Evolutionary conservation across 176 grass and related monocot genomes (phyloP).

Genomic region (Hordeum vulgare): MorexV3_pseudomolecules_assembly NC_058521.1:545518416-545518915

Average conservation of each 20-base stretch:
- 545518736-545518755: slow-evolving; percentile 83
- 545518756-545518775: slow-evolving; percentile 89
- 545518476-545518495: slow-evolving; percentile 22
- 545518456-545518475: slow-evolving; percentile 1
- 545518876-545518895: neutral
- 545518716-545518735: slow-evolving; percentile 85
- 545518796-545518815: neutral
- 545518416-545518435: neutral
- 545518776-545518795: slow-evolving; percentile 85
- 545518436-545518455: neutral
- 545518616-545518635: slow-evolving; percentile 79
- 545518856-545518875: neutral
- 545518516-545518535: slow-evolving; percentile 34
- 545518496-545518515: slow-evolving; percentile 49
- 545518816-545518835: neutral
- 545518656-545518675: slow-evolving; percentile 75
- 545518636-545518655: slow-evolving; percentile 60
- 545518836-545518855: neutral
- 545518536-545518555: slow-evolving; percentile 79
- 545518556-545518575: slow-evolving; percentile 95
- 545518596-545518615: slow-evolving; percentile 89
- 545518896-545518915: neutral
- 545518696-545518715: slow-evolving; percentile 80
- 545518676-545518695: slow-evolving; percentile 66
- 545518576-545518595: slow-evolving; percentile 91